phyloP scores from a whole-genome alignment of 352 stramenopile species.

The Halophytophthora polymorphica region DNA sequence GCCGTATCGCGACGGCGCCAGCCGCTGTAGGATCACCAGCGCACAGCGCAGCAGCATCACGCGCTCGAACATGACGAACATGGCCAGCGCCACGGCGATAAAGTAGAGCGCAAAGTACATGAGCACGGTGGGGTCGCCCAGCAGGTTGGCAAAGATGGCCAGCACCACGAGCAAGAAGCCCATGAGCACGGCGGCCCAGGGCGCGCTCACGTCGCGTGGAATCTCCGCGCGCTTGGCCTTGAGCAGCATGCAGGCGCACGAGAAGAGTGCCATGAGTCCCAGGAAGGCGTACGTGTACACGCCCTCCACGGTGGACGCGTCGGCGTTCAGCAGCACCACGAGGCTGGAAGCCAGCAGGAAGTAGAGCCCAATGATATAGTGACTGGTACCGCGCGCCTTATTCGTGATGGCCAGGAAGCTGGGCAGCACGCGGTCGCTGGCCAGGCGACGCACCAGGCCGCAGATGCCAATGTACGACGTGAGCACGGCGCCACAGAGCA shows the following conservation, averaged over 20 bases:
- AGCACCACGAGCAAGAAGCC: slow-evolving; percentile 42
- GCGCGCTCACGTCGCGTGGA: slow-evolving; percentile 55
- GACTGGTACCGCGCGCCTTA: slow-evolving; percentile 58
- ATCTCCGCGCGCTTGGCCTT: slow-evolving; percentile 82
- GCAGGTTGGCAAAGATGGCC: slow-evolving; percentile 46
- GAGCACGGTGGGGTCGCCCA: slow-evolving; percentile 41
- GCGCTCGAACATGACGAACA: slow-evolving; percentile 58
- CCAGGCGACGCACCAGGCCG: slow-evolving; percentile 68
- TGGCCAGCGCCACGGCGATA: slow-evolving; percentile 34
- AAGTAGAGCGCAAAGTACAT: slow-evolving; percentile 63
- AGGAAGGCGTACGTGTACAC: slow-evolving; percentile 88
- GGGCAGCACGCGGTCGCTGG: slow-evolving; percentile 58
- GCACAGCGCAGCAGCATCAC: slow-evolving; percentile 35
- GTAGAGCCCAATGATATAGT: slow-evolving; percentile 75
- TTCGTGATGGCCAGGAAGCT: slow-evolving; percentile 55
- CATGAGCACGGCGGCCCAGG: slow-evolving; percentile 36
- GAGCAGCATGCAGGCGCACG: slow-evolving; percentile 74
- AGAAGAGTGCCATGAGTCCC: slow-evolving; percentile 79
- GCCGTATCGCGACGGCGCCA: slow-evolving; percentile 30
- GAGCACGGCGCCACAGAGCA: slow-evolving; percentile 79
- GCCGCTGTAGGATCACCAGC: slow-evolving; percentile 30
- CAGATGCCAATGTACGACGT: slow-evolving; percentile 84
- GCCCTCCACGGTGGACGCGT: slow-evolving; percentile 66
- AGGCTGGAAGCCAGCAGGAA: slow-evolving; percentile 64
- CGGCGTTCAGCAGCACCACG: slow-evolving; percentile 65